phyloP scores from a whole-genome alignment of 768 basidiomycete genomes.

The Dioszegia hungarica region DNA sequence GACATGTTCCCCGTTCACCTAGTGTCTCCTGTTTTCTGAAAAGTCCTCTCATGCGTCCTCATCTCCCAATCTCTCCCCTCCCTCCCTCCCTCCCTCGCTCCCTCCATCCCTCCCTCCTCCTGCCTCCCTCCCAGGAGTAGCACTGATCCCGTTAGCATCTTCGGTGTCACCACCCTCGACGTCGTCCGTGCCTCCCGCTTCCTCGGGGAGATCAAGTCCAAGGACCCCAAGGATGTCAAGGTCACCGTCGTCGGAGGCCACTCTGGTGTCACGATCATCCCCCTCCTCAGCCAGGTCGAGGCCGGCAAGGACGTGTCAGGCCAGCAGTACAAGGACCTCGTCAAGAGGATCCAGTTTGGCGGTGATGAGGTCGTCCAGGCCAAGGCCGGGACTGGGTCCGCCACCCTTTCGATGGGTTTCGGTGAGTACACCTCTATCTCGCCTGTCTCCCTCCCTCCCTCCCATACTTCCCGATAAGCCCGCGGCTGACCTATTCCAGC shows the following conservation, averaged over 20 bases:
- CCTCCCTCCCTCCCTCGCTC: too few relatives aligned
- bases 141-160: slow-evolving; percentile 60
- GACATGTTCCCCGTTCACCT: too few relatives aligned
- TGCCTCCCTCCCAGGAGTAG: too few relatives aligned
- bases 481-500: slow-evolving; percentile 48
- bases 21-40: too few relatives aligned
- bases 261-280: slow-evolving; percentile 95
- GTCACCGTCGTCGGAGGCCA: slow-evolving; percentile 96
- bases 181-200: slow-evolving; percentile 98
- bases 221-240: slow-evolving; percentile 50
- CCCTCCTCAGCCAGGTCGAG: slow-evolving; percentile 76
- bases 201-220: slow-evolving; percentile 68
- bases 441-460: too few relatives aligned
- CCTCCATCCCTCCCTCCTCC: too few relatives aligned
- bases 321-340: slow-evolving; percentile 67
- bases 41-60: too few relatives aligned
- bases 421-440: slow-evolving; percentile 94
- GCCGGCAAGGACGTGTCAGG: slow-evolving; percentile 62
- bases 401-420: slow-evolving; percentile 71
- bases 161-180: slow-evolving; percentile 96
- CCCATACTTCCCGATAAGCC: too few relatives aligned
- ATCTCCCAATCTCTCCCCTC: too few relatives aligned
- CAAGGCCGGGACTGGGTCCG: slow-evolving; percentile 77
- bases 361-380: slow-evolving; percentile 98
- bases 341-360: slow-evolving; percentile 93